Evolutionary conservation across 1,284 basidiomycete species (phyloP).

Genomic region (Inonotus hispidus): DNA sequence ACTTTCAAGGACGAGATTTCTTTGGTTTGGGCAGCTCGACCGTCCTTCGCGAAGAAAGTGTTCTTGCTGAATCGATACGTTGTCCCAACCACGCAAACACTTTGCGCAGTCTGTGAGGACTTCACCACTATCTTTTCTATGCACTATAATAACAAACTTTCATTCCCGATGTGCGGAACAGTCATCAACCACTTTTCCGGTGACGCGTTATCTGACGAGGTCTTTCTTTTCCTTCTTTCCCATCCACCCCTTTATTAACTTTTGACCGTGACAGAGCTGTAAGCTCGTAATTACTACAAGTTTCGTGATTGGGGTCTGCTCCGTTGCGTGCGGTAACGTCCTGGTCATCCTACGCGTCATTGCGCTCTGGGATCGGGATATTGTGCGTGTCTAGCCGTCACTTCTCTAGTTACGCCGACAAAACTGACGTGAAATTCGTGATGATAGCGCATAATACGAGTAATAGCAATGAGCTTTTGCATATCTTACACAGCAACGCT

Average conservation of each 20-base stretch:
- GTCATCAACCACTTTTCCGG: slow-evolving; percentile 6
- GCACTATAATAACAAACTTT: not conserved
- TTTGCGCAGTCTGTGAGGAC: slow-evolving; percentile 7
- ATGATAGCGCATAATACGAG: not conserved
- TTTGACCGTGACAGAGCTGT: not conserved
- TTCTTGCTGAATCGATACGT: slow-evolving; percentile 24
- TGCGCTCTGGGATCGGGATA: slow-evolving; percentile 16
- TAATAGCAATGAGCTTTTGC: slow-evolving; percentile 7
- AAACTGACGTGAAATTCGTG: not conserved
- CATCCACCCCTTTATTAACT: not conserved
- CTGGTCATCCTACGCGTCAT: slow-evolving; percentile 18
- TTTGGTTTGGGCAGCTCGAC: slow-evolving; percentile 21
- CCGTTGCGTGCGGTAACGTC: slow-evolving; percentile 9
- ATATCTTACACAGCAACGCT: slow-evolving; percentile 7
- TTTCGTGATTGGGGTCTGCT: slow-evolving; percentile 9
- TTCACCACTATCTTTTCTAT: not conserved
- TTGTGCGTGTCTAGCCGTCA: slow-evolving; percentile 4
- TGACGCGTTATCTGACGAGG: not conserved
- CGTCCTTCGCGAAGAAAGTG: slow-evolving; percentile 18
- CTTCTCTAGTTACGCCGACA: not conserved
- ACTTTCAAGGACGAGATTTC: slow-evolving; percentile 25
- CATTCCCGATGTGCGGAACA: not conserved
- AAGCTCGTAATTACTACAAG: slow-evolving; percentile 1
- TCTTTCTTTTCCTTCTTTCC: not conserved
- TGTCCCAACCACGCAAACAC: slow-evolving; percentile 9